Base-by-base conservation (phyloP, 768 basidiomycete species). In the Rhizopogon vinicolor region DNA sequence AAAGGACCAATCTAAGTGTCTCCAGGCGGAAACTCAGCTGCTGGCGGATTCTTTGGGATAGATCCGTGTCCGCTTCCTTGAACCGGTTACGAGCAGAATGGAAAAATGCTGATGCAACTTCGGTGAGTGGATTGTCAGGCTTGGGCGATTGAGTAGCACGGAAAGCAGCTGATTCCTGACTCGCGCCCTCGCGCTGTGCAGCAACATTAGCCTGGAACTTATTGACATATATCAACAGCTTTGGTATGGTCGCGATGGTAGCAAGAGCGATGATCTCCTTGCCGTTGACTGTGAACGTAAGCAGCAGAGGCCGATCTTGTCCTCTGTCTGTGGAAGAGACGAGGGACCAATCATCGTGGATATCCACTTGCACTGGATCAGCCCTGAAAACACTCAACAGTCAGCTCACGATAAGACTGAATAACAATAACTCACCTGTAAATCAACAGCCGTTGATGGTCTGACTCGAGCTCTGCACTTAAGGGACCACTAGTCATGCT, bases 41-140 rank as follows among this genome's bases (percentile, higher is more conserved):
- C 65, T 92, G 89, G 49, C 78, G 74, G 57, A 94, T 82, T 14
- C 80, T 71, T 58, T 86, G 85, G 5, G 80, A 79, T 7, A 88
- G 68, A 1, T 74, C 79, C 8, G 73, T 69, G 55, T 87, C 87
- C 13, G 78, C 76, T 69, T 90, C 89, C 60, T 81, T 85, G 68
- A 91, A 81, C 19, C 84, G 81, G 42, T 74, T 83, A 41, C 84
- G 80, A 28, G 91, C 88, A 0, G 89, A 88, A 53, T 80, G 75
- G 40, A 93, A 68, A 83, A 93, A 89, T 31, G 91, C 89, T 58
- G 89, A 84, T 1, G 92, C 91, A n/a, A 93, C 90, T 12, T 87
- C 83, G 1, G 89, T 90, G 14, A 94, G 74, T 2, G 91, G 85
- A 59, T 91, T 92, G 50, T 86, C 86, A 7, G 88, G 88, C 62